Evolutionary conservation across 257 asterid species (phyloP).

Genomic region (Plectranthus barbatus): DNA sequence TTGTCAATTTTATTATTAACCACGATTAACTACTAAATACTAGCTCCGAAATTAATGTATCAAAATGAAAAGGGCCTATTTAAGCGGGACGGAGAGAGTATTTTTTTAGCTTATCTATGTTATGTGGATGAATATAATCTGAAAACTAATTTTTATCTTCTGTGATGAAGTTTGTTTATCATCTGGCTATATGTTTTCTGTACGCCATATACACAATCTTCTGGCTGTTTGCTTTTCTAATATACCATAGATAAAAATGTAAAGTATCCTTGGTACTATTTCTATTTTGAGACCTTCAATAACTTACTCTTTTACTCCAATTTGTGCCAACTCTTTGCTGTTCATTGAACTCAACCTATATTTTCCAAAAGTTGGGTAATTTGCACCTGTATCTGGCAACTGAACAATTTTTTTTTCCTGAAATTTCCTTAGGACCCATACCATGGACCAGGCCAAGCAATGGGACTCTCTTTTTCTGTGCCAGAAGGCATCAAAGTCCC

Average conservation of each 20-base stretch:
- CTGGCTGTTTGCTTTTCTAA: background rate
- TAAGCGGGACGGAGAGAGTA: too few species aligned
- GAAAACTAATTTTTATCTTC: background rate
- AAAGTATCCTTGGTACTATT: background rate
- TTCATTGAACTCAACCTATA: background rate
- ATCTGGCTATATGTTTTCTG: background rate
- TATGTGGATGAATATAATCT: background rate
- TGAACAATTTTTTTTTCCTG: background rate
- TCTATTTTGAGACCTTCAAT: background rate
- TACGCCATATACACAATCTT: background rate
- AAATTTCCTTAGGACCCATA: slow-evolving; percentile 69
- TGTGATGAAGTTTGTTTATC: background rate
- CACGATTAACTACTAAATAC: too few species aligned
- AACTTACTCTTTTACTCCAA: background rate
- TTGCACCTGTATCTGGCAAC: background rate
- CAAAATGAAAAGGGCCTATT: too few species aligned
- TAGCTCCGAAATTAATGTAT: too few species aligned
- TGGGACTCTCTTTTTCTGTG: slow-evolving; percentile 98
- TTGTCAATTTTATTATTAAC: too few species aligned
- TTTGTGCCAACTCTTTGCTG: background rate
- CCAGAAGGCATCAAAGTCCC: slow-evolving; percentile 80
- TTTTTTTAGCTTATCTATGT: background rate
- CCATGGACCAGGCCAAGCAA: slow-evolving; percentile 98
- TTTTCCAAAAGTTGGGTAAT: background rate
- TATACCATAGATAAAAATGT: background rate